Percentiles rank a stretch among this genome's conserved stretches.
phyloP scores from a whole-genome alignment of 306 rosid species.

The Bauhinia variegata region DNA sequence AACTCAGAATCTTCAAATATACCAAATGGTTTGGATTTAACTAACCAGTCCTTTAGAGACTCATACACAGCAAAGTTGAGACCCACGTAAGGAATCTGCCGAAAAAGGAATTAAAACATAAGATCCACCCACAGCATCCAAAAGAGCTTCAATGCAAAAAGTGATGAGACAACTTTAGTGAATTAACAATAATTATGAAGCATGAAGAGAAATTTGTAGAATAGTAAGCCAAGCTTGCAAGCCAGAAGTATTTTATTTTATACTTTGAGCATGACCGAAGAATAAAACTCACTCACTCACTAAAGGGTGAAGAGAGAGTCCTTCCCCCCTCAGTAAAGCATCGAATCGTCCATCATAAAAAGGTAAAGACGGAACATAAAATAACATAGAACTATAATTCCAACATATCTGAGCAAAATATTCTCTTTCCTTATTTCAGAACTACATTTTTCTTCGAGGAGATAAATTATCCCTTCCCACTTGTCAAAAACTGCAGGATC shows the following conservation, averaged over 20 bases:
- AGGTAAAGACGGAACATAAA: too few relatives aligned
- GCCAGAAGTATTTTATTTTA: background rate
- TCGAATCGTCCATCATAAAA: too few relatives aligned
- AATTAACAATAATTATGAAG: conserved; percentile 1
- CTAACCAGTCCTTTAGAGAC: conserved; percentile 87
- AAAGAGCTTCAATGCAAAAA: conserved; percentile 23
- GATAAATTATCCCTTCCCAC: conserved; percentile 5
- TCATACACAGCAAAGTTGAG: conserved; percentile 98
- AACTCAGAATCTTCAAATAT: conserved; percentile 72
- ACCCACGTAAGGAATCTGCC: conserved; percentile 94
- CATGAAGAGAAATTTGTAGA: conserved; percentile 1
- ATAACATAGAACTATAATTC: too few relatives aligned
- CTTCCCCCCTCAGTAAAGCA: background rate
- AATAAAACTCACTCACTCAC: background rate
- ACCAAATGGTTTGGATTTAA: conserved; percentile 74
- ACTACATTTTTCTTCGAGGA: too few relatives aligned
- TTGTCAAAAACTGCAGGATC: background rate
- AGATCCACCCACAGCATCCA: conserved; percentile 17
- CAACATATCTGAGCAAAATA: too few relatives aligned
- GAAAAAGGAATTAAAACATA: conserved; percentile 22
- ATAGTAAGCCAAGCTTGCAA: background rate
- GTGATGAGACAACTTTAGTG: conserved; percentile 14
- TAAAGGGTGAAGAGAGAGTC: background rate
- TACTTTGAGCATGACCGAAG: background rate
- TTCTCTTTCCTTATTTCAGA: too few relatives aligned